Conservation (phyloP, 805 yeast species). For the Hanseniaspora clermontiae region DNA sequence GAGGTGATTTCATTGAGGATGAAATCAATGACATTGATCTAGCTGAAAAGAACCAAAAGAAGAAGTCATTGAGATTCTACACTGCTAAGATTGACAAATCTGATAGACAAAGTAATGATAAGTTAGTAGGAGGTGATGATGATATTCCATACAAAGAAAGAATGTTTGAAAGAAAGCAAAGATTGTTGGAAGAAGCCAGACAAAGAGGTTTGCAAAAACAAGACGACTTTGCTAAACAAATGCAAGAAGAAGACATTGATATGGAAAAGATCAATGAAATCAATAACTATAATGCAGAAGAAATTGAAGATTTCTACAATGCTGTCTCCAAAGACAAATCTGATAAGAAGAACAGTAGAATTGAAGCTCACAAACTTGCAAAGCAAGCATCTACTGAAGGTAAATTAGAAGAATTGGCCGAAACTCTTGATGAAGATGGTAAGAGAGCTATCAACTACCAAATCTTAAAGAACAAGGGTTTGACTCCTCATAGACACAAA, state of each 20-base stretch:
- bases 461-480: slow-evolving; percentile 90
- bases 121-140: slow-evolving; percentile 57
- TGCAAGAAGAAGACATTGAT: slow-evolving; percentile 21
- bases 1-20: slow-evolving; percentile 55
- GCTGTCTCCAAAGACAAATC: slow-evolving; percentile 37
- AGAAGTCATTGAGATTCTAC: slow-evolving; percentile 79
- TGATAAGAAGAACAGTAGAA: slow-evolving; percentile 42
- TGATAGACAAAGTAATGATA: slow-evolving; percentile 46
- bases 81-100: slow-evolving; percentile 92
- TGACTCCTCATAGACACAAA: slow-evolving; percentile 85
- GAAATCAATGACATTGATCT: slow-evolving; percentile 69
- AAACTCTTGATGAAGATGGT: slow-evolving; percentile 55
- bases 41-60: slow-evolving; percentile 72
- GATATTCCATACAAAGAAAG: slow-evolving; percentile 90
- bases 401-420: slow-evolving; percentile 58
- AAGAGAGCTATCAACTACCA: slow-evolving; percentile 93
- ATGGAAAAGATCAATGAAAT: slow-evolving; percentile 8
- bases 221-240: slow-evolving; percentile 43
- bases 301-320: slow-evolving; percentile 50
- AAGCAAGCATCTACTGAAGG: slow-evolving; percentile 76
- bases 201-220: slow-evolving; percentile 51
- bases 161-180: slow-evolving; percentile 75
- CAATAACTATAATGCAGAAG: slow-evolving; percentile 34
- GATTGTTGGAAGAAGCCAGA: slow-evolving; percentile 78
- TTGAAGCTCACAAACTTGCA: slow-evolving; percentile 55